Evolutionary conservation across 257 asterid genomes (phyloP).

Genomic region (Vinca minor): DNA sequence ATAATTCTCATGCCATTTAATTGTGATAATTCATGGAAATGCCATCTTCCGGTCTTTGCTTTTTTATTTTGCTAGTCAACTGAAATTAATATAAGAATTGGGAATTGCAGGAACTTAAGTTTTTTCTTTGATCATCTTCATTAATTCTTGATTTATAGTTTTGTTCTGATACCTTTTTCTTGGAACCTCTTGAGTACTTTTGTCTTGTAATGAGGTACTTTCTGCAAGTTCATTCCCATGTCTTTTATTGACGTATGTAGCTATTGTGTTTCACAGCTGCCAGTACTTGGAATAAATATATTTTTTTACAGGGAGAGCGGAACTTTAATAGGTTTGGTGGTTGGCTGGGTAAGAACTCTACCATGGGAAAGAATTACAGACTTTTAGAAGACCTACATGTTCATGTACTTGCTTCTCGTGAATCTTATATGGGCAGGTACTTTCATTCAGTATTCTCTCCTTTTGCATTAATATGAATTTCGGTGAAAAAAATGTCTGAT

Average conservation of each 20-base stretch:
- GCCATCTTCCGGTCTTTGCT: not conserved
- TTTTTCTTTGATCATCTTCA: not conserved
- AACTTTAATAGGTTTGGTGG: slow-evolving; percentile 96
- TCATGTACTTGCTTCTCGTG: slow-evolving; percentile 85
- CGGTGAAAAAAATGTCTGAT: not conserved
- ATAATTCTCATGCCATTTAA: not conserved
- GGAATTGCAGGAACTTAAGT: not conserved
- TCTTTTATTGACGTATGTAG: not conserved
- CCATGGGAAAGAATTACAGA: slow-evolving; percentile 72
- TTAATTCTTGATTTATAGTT: not conserved
- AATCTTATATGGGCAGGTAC: slow-evolving; percentile 83
- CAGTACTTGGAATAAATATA: not conserved
- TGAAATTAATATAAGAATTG: not conserved
- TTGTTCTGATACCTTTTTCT: not conserved
- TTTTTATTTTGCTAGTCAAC: not conserved
- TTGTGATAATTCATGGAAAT: not conserved
- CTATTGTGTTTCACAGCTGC: not conserved
- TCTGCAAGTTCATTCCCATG: not conserved
- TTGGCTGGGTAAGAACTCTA: slow-evolving; percentile 98
- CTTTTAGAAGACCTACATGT: slow-evolving; percentile 88
- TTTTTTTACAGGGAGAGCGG: slow-evolving; percentile 69
- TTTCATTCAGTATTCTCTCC: slow-evolving; percentile 3
- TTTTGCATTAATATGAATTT: not conserved
- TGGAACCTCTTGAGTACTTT: not conserved
- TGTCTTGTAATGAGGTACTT: not conserved